Base-by-base conservation (phyloP, 2,329 filamentous ascomycete genomes). In the Neocatenulostroma microsporum region DNA sequence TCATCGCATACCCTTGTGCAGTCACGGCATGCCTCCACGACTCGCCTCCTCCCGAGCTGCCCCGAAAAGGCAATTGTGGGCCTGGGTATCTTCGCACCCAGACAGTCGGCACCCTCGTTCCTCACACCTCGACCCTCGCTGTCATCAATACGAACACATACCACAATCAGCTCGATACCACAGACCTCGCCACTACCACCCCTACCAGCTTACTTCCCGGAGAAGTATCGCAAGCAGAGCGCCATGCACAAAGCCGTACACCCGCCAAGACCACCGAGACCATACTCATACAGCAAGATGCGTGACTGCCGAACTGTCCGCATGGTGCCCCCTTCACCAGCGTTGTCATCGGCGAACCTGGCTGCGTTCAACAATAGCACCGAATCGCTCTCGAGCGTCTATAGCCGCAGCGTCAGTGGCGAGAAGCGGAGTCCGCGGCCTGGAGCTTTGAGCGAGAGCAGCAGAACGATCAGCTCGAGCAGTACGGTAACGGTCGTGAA, bases 391-490 rank as follows among this genome's bases (percentile, higher is more conserved):
- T 52, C 52, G 3, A 56, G 54, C 27, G 36, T 54, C 7, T 56
- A 56, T 41, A 56, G 54, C 28, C 46, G 51, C 19, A 49, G 45
- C 35, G 46, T 49, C 8, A 51, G 46, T 21, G 53, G 53, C 9
- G 48, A 50, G 21, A 41, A 7, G 35, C 30, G 39, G 17, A 8
- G 23, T 25, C 3, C 26, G 17, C 17, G 29, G 20, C 39, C 34
- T 13, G 20, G n/a, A 6, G 18, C 23, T 11, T 35, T 40, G 10
- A 37, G 41, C 19, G 36, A 37, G 5, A 33, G 21, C 10, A 32
- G 34, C 17, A 13, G 45, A 5, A 49, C 34, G 4, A 35, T 33
- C 2, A 51, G 45, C 21, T 45, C 46, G 4, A 34, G 34, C 9
- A 48, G 43, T 30, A 41, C 40, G 9, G 37, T 35, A 3, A 49